A percentile compares a stretch with the other conserved stretches of the same genome.
Evolutionary conservation across 306 rosid species (phyloP).

Genomic region (Vigna radiata): DNA sequence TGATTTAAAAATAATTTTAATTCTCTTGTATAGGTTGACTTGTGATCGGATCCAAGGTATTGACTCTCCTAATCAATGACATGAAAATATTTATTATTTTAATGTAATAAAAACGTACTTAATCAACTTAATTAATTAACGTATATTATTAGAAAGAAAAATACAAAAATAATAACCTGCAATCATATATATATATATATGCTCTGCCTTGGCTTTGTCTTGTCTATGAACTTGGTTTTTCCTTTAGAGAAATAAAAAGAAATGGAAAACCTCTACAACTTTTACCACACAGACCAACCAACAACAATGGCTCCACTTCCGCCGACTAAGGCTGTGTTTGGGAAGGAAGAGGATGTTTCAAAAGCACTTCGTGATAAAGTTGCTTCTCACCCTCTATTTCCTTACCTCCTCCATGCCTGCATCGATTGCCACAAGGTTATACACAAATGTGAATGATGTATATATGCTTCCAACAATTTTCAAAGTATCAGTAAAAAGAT

Average conservation of each 20-base stretch:
- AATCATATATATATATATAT: not conserved
- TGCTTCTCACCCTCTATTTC: slow-evolving; percentile 80
- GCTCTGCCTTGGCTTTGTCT: not conserved
- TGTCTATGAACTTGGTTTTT: slow-evolving; percentile 5
- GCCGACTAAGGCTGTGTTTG: not conserved
- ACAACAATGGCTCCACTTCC: slow-evolving; percentile 38
- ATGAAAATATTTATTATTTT: too few species aligned
- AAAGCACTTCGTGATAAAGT: slow-evolving; percentile 55
- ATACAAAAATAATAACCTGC: not conserved
- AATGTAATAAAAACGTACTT: too few species aligned
- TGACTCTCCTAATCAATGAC: too few species aligned
- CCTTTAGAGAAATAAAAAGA: not conserved
- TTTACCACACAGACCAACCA: slow-evolving; percentile 43
- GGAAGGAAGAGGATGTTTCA: slow-evolving; percentile 42
- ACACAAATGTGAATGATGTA: not conserved
- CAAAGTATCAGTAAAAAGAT: not conserved
- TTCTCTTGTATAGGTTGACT: too few species aligned
- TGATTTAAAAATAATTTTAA: too few species aligned
- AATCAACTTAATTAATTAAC: too few species aligned
- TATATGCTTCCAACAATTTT: not conserved
- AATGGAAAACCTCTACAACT: slow-evolving; percentile 58
- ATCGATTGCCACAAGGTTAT: slow-evolving; percentile 81
- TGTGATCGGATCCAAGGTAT: too few species aligned
- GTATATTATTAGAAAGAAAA: not conserved
- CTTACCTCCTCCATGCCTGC: slow-evolving; percentile 67